Base-by-base conservation (phyloP, 805 yeast genomes). In the Schizosaccharomyces octosporus region DNA sequence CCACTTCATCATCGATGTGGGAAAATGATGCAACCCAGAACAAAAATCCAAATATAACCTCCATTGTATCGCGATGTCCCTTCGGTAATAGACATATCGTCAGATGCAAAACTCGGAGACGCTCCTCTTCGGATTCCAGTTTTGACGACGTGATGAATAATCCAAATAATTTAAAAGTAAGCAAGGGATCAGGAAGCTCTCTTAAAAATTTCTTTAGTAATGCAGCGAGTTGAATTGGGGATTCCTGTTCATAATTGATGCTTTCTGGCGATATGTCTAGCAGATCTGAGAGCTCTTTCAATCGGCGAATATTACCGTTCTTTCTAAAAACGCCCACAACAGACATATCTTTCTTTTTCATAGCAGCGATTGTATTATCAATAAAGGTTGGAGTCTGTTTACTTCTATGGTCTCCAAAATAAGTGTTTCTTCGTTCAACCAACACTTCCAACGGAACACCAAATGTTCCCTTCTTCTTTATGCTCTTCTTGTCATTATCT, bases 11-110 rank as follows among this genome's bases (percentile, higher is more conserved):
- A 68, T 88, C 97, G 64, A 89, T 81, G 66, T 87, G 89, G 1
- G 97, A 85, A 73, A 93, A 93, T 1, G 97, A 86, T 0, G 97
- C 87, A 1, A 89, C 90, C 97, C 97, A 93, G 71, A 83, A 83
- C 69, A 93, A 79, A 70, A 93, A 93, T 63, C 83, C 81, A 41
- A 89, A 75, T 54, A 93, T 73, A 2, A 89, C 95, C 69, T 93
- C 97, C 45, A 89, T 75, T 59, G 87, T 76, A 69, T 88, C 95
- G 62, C 98, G 78, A 69, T 89, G 84, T 24, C 81, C 76, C 64
- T 82, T 76, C 1, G 97, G 97, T 42, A 93, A 74, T 76, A 89
- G 74, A 61, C 93, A 80, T 68, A 87, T 85, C 3, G 80, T 79
- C 64, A 82, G 74, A 65, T 78, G 85, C 62, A 82, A 74, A 19